phyloP scores from a whole-genome alignment of 371 early-diverging fungal genomes.

The Lichtheimia ramosa region DNA sequence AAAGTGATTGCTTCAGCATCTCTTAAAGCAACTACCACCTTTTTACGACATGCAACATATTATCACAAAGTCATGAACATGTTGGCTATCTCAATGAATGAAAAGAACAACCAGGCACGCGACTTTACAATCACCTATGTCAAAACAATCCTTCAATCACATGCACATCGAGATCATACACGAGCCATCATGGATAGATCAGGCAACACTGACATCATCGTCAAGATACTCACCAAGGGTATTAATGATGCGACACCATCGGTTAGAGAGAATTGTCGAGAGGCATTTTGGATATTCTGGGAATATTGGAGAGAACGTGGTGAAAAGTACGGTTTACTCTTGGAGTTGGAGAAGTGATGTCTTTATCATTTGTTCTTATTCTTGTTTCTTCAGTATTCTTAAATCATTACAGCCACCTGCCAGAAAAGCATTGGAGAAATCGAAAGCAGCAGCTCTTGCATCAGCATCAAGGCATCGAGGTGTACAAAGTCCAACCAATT shows the following conservation, averaged over 20 bases:
- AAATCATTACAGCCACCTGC: slow-evolving; percentile 19
- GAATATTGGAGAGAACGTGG: slow-evolving; percentile 46
- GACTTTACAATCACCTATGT: slow-evolving; percentile 33
- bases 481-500: slow-evolving; percentile 30
- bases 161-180: slow-evolving; percentile 34
- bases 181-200: slow-evolving; percentile 37
- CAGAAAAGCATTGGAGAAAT: slow-evolving; percentile 39
- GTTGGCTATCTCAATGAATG: slow-evolving; percentile 33
- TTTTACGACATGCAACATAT: slow-evolving; percentile 36
- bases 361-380: background rate
- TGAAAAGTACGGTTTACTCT: slow-evolving; percentile 28
- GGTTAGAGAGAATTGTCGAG: slow-evolving; percentile 41
- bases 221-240: slow-evolving; percentile 37
- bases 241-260: slow-evolving; percentile 44
- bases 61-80: slow-evolving; percentile 40
- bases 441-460: slow-evolving; percentile 12
- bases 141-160: slow-evolving; percentile 36
- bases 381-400: slow-evolving; percentile 22
- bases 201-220: slow-evolving; percentile 32
- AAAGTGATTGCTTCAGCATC: slow-evolving; percentile 39
- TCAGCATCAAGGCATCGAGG: slow-evolving; percentile 2
- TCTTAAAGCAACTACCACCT: slow-evolving; percentile 27
- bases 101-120: slow-evolving; percentile 50
- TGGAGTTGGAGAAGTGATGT: background rate
- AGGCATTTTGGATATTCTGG: slow-evolving; percentile 46